A percentile compares a stretch with the other conserved stretches of the same genome.
phyloP scores from a whole-genome alignment of 345 rosid genomes.

The Acer campestre region DNA sequence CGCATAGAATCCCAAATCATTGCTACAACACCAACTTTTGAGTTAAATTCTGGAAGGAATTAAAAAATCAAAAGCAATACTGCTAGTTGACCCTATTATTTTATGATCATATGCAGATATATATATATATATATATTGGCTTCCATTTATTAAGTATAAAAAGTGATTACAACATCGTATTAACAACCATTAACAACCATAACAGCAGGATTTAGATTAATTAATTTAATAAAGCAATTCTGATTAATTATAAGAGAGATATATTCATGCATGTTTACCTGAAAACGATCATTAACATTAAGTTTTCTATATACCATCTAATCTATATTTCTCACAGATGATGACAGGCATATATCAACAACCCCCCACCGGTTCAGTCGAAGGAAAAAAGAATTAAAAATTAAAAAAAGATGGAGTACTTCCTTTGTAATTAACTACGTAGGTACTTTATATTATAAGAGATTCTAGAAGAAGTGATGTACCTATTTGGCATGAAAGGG shows the following conservation, averaged over 20 bases:
- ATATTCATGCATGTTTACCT: no score
- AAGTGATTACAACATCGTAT: not conserved
- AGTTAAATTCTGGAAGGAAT: no score
- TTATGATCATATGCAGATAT: no score
- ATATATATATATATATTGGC: no score
- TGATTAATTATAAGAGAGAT: no score
- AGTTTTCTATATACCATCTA: not conserved
- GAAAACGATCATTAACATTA: not conserved
- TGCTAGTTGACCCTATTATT: not conserved
- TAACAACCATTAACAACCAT: no score
- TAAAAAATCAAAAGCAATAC: no score
- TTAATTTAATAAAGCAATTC: no score
- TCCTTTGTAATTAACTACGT: not conserved
- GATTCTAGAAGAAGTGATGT: not conserved
- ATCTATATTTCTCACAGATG: not conserved
- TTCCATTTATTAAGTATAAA: no score
- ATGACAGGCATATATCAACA: not conserved
- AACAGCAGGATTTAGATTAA: no score
- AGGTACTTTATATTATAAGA: not conserved
- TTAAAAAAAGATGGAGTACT: not conserved
- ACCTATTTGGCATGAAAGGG: not conserved
- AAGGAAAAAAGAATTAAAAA: not conserved
- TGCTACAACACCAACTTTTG: no score
- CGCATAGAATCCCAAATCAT: no score
- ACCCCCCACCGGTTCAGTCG: not conserved